A percentile compares a stretch with the other conserved stretches of the same genome.
phyloP scores from a whole-genome alignment of 345 rosid species.

The Eutrema japonicum region DNA sequence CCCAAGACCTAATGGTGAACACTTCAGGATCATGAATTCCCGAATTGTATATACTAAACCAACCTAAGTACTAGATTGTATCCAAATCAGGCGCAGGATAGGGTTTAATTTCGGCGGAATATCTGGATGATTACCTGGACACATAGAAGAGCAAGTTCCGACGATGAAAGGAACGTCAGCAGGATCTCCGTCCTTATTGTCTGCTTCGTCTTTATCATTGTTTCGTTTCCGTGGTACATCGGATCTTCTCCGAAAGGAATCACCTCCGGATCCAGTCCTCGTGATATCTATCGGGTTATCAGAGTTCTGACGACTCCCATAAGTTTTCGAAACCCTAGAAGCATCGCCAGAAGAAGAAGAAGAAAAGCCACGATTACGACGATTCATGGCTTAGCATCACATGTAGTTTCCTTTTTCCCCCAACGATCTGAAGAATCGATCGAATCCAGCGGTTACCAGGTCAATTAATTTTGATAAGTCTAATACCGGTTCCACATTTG shows the following conservation, averaged over 20 bases:
- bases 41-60: slow-evolving; percentile 14
- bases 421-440: background rate
- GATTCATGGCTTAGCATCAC: slow-evolving; percentile 35
- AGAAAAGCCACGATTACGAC: slow-evolving; percentile 36
- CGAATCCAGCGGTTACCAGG: slow-evolving; percentile 1
- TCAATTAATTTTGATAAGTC: background rate
- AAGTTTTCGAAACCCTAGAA: slow-evolving; percentile 6
- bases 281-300: background rate
- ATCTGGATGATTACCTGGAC: slow-evolving; percentile 63
- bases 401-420: too few relatives aligned
- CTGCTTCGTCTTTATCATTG: slow-evolving; percentile 20
- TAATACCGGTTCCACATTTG: slow-evolving; percentile 5
- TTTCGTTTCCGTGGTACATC: slow-evolving; percentile 23
- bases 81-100: background rate
- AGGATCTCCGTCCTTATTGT: slow-evolving; percentile 14
- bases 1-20: background rate
- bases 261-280: slow-evolving; percentile 25
- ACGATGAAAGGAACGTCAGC: slow-evolving; percentile 46
- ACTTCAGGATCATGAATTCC: background rate
- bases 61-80: slow-evolving; percentile 9
- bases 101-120: background rate
- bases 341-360: slow-evolving; percentile 4
- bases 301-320: slow-evolving; percentile 17
- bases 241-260: slow-evolving; percentile 37
- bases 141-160: slow-evolving; percentile 89